Evolutionary conservation across 1,284 basidiomycete species (phyloP).

Genomic region (Irpex sp.): DNA sequence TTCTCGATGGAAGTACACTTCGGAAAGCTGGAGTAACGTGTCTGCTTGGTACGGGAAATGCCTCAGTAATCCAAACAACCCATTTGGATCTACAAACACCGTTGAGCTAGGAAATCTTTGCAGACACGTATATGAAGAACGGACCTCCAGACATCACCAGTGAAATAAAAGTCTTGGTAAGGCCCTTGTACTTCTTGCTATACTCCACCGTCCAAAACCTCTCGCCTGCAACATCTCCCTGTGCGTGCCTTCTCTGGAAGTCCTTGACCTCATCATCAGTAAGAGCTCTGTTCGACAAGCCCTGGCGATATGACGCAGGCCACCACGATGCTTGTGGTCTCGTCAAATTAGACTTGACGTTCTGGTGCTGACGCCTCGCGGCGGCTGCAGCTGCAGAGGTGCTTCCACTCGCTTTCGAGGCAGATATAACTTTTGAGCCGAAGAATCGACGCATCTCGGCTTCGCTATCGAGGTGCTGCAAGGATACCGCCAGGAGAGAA

Average conservation of each 20-base stretch:
- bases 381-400: constrained; percentile 15
- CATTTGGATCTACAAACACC: constrained; percentile 53
- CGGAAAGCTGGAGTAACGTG: constrained; percentile 82
- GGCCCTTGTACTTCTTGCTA: constrained; percentile 73
- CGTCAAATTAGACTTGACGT: constrained; percentile 55
- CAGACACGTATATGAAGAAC: constrained; percentile 19
- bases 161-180: constrained; percentile 76
- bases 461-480: constrained; percentile 78
- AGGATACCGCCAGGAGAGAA: constrained; percentile 67
- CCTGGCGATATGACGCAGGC: constrained; percentile 58
- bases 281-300: constrained; percentile 59
- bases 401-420: constrained; percentile 39
- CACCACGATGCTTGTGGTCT: constrained; percentile 60
- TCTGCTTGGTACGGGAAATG: constrained; percentile 83
- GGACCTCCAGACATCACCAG: constrained; percentile 76
- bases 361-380: constrained; percentile 19
- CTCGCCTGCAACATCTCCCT: constrained; percentile 45
- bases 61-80: constrained; percentile 52
- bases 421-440: constrained; percentile 78
- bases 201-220: constrained; percentile 88
- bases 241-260: constrained; percentile 37
- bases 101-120: neutral
- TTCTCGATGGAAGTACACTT: constrained; percentile 80
- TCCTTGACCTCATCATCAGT: constrained; percentile 48
- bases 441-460: constrained; percentile 90